phyloP scores from a whole-genome alignment of 768 basidiomycete genomes.

The Tulasnella sp. region DNA sequence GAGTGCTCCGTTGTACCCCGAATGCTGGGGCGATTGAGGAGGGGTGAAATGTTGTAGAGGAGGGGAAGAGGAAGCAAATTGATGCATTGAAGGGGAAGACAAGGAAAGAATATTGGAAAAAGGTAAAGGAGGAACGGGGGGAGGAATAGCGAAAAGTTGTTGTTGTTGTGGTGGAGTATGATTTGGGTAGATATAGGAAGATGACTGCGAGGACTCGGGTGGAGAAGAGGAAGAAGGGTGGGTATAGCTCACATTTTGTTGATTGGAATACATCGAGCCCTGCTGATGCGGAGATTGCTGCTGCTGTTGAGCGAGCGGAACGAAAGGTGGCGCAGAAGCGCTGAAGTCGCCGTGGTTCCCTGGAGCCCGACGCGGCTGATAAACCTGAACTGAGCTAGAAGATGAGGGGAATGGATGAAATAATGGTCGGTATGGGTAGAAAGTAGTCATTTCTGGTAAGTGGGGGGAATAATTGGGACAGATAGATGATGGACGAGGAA shows the following conservation, averaged over 20 bases:
- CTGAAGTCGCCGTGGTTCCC: slow-evolving; percentile 54
- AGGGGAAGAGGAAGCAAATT: slow-evolving; percentile 1
- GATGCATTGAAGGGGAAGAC: slow-evolving; percentile 7
- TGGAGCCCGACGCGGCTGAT: slow-evolving; percentile 48
- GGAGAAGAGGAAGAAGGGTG: slow-evolving; percentile 14
- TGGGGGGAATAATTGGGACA: background rate
- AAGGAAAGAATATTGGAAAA: slow-evolving; percentile 15
- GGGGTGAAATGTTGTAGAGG: slow-evolving; percentile 3
- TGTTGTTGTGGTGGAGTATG: too few species aligned
- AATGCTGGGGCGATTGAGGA: slow-evolving; percentile 4
- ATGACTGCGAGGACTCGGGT: slow-evolving; percentile 7
- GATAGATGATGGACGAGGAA: background rate
- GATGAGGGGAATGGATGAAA: background rate
- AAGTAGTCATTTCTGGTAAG: background rate
- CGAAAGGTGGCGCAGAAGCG: slow-evolving; percentile 58
- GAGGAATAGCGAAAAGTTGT: slow-evolving; percentile 15
- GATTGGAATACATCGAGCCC: background rate
- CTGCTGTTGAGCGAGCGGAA: slow-evolving; percentile 54
- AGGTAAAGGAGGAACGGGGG: slow-evolving; percentile 13
- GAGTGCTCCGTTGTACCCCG: slow-evolving; percentile 1
- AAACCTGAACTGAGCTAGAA: slow-evolving; percentile 47
- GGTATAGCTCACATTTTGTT: slow-evolving; percentile 13
- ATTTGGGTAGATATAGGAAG: too few species aligned
- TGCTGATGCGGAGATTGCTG: slow-evolving; percentile 7
- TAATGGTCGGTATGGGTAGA: background rate